A percentile compares a stretch with the other conserved stretches of the same genome.
phyloP scores from a whole-genome alignment of 73 alveolate species.

The Tetrahymena malaccensis region DNA sequence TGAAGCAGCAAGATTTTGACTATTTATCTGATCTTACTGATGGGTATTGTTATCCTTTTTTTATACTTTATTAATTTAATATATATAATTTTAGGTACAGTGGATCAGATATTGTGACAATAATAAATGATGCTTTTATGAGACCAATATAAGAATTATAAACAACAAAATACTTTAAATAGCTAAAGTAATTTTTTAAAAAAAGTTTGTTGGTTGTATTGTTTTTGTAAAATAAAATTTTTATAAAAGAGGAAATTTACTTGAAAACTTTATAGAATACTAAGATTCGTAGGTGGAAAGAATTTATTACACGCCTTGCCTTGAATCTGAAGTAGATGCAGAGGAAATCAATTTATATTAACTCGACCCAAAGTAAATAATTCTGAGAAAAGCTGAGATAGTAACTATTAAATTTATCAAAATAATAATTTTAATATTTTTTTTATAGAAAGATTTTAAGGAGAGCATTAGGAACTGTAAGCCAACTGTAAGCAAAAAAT shows the following conservation, averaged over 20 bases:
- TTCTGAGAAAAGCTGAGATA: conserved; percentile 27
- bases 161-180: conserved; percentile 29
- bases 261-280: background rate
- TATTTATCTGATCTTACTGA: conserved; percentile 26
- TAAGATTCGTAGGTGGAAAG: background rate
- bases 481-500: conserved; percentile 31
- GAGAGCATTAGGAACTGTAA: conserved; percentile 39
- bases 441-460: conserved; percentile 29
- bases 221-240: background rate
- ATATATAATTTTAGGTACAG: background rate
- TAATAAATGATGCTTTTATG: conserved; percentile 52
- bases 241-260: conserved; percentile 1
- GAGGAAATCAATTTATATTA: conserved; percentile 17
- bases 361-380: conserved; percentile 10
- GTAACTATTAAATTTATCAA: background rate
- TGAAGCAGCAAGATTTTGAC: conserved; percentile 39
- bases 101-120: conserved; percentile 48
- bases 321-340: conserved; percentile 7
- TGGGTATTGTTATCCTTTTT: conserved; percentile 3
- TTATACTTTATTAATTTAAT: background rate
- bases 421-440: background rate
- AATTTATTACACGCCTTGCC: conserved; percentile 20
- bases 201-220: no score
- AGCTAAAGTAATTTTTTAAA: background rate
- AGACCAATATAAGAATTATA: conserved; percentile 44